These are phyloP conservation scores for Roridomyces roridus DNA, from an alignment of 768 basidiomycete genomes.

Conservation along the genomic window DNA sequence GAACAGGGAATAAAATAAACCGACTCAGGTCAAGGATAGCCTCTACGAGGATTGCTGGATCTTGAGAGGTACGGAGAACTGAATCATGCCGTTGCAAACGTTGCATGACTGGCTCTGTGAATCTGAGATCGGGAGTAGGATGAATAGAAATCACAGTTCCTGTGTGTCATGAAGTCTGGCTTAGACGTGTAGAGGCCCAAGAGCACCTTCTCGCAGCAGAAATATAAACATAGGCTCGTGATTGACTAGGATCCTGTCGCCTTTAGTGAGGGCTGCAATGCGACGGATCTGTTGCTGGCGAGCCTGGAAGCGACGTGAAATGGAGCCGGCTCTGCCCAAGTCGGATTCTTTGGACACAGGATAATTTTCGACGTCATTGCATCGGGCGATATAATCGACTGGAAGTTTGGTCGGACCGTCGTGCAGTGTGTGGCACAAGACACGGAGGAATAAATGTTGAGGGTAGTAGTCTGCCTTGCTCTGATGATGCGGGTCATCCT, in stretches of 20 bases:
- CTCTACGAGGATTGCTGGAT: constrained; percentile 73
- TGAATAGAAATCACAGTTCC: constrained; percentile 71
- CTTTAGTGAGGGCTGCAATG: constrained; percentile 50
- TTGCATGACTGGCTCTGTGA: constrained; percentile 62
- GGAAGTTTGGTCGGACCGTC: constrained; percentile 13
- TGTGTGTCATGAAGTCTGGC: constrained; percentile 27
- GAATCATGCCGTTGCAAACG: constrained; percentile 66
- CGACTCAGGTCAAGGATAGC: constrained; percentile 66
- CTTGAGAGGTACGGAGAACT: constrained; percentile 63
- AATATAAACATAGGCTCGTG: constrained; percentile 69
- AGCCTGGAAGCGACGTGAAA: too few species aligned
- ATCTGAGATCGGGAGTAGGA: constrained; percentile 47
- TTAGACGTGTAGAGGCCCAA: constrained; percentile 1
- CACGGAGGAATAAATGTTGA: constrained; percentile 21
- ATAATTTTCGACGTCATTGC: too few species aligned
- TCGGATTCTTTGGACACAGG: too few species aligned
- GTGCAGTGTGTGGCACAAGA: constrained; percentile 15
- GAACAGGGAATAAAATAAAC: constrained; percentile 11
- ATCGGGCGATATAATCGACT: too few species aligned
- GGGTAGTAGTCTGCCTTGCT: constrained; percentile 30
- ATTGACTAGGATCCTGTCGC: constrained; percentile 64
- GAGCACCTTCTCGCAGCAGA: constrained; percentile 65
- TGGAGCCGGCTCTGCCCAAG: too few species aligned
- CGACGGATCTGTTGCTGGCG: constrained; percentile 30
- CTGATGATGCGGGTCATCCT: constrained; percentile 33